Evolutionary conservation across 2,329 filamentous ascomycete genomes (phyloP).

Genomic region (Colletotrichum melonis): DNA sequence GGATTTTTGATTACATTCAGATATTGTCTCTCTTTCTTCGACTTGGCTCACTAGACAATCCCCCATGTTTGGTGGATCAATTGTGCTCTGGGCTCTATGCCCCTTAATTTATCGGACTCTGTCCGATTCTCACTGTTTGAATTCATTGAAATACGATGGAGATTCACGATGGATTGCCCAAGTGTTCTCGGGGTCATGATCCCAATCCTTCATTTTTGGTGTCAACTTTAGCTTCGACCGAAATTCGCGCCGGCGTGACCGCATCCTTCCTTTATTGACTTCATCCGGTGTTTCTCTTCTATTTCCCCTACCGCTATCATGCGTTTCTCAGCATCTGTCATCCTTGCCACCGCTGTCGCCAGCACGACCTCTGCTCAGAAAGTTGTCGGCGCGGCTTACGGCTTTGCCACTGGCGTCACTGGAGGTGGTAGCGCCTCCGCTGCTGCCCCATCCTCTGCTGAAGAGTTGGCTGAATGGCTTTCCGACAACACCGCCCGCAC

Average conservation of each 20-base stretch:
- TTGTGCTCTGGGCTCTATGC: no score
- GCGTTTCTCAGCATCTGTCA: conserved; percentile 50
- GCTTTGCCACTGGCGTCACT: conserved; percentile 54
- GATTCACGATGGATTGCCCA: no score
- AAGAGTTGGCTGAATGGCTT: conserved; percentile 52
- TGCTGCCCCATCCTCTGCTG: conserved; percentile 53
- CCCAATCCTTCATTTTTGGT: no score
- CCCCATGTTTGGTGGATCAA: no score
- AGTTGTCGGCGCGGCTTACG: conserved; percentile 44
- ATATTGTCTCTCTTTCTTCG: no score
- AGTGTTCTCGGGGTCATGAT: no score
- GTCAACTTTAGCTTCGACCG: not conserved
- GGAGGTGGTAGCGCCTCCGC: conserved; percentile 61
- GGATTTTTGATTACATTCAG: no score
- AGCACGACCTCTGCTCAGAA: conserved; percentile 40
- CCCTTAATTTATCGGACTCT: no score
- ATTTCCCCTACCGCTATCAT: not conserved
- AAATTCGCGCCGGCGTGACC: conserved; percentile 8
- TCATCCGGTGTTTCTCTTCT: no score
- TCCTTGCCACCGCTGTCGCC: conserved; percentile 31
- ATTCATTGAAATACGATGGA: not conserved
- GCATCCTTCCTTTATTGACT: conserved; percentile 1
- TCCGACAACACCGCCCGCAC: conserved; percentile 40
- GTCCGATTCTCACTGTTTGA: no score
- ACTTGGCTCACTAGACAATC: no score